Conservation (phyloP, 169 alveolate genomes). For the Plasmodium yoelii region DNA sequence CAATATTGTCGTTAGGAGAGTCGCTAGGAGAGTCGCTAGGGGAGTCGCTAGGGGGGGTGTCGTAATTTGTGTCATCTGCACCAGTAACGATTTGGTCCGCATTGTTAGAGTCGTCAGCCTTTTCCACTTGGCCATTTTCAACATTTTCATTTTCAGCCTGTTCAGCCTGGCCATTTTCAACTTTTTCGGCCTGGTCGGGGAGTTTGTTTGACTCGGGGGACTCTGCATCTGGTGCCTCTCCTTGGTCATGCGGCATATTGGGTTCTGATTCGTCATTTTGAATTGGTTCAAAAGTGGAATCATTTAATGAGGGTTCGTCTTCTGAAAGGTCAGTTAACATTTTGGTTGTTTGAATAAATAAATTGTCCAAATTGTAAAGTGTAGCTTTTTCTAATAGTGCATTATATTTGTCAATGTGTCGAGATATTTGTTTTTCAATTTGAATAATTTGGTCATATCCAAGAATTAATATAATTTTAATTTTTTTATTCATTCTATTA, state of each 20-base stretch:
- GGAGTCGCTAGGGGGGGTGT: no score
- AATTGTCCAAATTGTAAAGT: not conserved
- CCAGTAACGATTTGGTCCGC: not conserved
- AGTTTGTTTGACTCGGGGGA: not conserved
- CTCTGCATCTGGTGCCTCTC: not conserved
- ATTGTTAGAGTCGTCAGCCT: not conserved
- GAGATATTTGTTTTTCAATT: slow-evolving; percentile 18
- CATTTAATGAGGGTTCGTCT: no score
- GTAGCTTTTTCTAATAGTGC: slow-evolving; percentile 40
- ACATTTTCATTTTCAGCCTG: not conserved
- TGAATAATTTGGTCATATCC: slow-evolving; percentile 38
- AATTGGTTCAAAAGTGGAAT: no score
- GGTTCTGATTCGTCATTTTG: not conserved
- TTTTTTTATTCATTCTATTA: slow-evolving; percentile 71
- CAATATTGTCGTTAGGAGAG: no score
- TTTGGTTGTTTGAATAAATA: slow-evolving; percentile 20
- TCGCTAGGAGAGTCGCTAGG: no score
- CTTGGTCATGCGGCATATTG: not conserved
- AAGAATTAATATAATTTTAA: slow-evolving; percentile 48
- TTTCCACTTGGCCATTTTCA: not conserved
- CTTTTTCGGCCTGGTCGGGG: not conserved
- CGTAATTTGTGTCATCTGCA: no score
- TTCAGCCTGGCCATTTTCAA: not conserved
- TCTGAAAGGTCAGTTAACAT: slow-evolving; percentile 11
- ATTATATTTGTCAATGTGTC: slow-evolving; percentile 6